Conservation (phyloP, 768 basidiomycete genomes). For the Termitomyces sp. region DNA sequence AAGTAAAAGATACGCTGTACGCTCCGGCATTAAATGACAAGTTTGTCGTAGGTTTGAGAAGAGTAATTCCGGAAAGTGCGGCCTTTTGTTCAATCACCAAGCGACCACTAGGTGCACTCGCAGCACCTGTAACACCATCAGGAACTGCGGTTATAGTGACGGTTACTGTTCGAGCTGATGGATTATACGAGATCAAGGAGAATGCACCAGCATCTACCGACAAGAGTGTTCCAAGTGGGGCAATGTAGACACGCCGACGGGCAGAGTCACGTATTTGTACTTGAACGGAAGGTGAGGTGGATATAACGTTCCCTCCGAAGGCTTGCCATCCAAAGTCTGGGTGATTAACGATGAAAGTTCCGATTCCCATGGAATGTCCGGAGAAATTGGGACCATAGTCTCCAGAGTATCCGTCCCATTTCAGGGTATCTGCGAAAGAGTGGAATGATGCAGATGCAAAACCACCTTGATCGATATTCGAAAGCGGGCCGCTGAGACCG, state of each 20-base stretch:
- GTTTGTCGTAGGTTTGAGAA: conserved; percentile 35
- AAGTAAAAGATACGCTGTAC: conserved; percentile 38
- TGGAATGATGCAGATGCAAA: conserved; percentile 60
- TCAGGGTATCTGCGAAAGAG: conserved; percentile 52
- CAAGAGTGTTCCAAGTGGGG: conserved; percentile 43
- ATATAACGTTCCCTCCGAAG: conserved; percentile 46
- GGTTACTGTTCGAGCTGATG: conserved; percentile 31
- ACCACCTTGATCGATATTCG: conserved; percentile 55
- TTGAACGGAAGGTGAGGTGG: conserved; percentile 36
- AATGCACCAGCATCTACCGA: conserved; percentile 52
- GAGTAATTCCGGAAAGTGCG: conserved; percentile 30
- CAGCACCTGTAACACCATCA: conserved; percentile 35
- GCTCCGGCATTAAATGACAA: conserved; percentile 42
- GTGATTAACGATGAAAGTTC: conserved; percentile 45
- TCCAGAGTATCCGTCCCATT: conserved; percentile 56
- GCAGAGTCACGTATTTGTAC: conserved; percentile 45
- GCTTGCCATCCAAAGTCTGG: conserved; percentile 62
- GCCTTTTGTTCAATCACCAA: conserved; percentile 43
- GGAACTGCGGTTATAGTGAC: conserved; percentile 38
- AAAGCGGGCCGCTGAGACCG: conserved; percentile 50
- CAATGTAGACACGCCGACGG: conserved; percentile 49
- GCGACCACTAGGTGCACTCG: conserved; percentile 42
- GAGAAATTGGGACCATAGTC: conserved; percentile 62
- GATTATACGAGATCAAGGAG: conserved; percentile 36
- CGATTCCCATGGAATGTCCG: conserved; percentile 48